Percentiles rank a stretch among this genome's conserved stretches.
These are phyloP conservation scores for Hypericum androsaemum DNA, from an alignment of 345 rosid genomes.

Conservation along the genomic window DNA sequence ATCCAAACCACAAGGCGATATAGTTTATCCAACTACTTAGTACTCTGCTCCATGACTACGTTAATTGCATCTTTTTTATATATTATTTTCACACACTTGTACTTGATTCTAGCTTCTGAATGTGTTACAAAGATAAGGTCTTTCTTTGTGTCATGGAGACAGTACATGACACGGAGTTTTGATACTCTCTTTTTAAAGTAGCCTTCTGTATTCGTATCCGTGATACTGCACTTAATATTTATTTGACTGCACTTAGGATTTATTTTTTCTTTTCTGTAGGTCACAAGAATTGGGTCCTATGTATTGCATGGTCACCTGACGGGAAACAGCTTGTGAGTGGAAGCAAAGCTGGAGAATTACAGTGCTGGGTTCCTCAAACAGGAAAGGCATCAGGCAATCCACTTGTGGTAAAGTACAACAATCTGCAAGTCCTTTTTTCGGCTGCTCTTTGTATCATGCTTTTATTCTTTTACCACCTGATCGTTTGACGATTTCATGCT, in stretches of 20 bases:
- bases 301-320: slow-evolving; percentile 93
- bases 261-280: slow-evolving; percentile 32
- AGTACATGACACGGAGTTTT: too few relatives aligned
- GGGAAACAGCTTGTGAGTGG: slow-evolving; percentile 89
- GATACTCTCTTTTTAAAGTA: too few relatives aligned
- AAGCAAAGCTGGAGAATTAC: slow-evolving; percentile 77
- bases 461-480: slow-evolving; percentile 3
- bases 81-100: too few relatives aligned
- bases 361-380: slow-evolving; percentile 70
- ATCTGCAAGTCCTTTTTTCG: slow-evolving; percentile 1
- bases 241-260: not conserved
- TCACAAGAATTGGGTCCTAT: slow-evolving; percentile 95
- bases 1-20: too few relatives aligned
- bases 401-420: slow-evolving; percentile 35
- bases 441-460: slow-evolving; percentile 1
- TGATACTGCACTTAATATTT: too few relatives aligned
- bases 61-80: too few relatives aligned
- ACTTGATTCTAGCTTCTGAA: too few relatives aligned
- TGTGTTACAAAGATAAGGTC: too few relatives aligned
- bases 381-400: slow-evolving; percentile 74
- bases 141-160: too few relatives aligned
- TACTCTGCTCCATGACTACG: too few relatives aligned
- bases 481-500: slow-evolving; percentile 1
- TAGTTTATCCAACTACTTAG: too few relatives aligned
- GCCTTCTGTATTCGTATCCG: too few relatives aligned